phyloP scores from a whole-genome alignment of 108 stramenopile species.

The Cyclostephanos tholiformis region DNA sequence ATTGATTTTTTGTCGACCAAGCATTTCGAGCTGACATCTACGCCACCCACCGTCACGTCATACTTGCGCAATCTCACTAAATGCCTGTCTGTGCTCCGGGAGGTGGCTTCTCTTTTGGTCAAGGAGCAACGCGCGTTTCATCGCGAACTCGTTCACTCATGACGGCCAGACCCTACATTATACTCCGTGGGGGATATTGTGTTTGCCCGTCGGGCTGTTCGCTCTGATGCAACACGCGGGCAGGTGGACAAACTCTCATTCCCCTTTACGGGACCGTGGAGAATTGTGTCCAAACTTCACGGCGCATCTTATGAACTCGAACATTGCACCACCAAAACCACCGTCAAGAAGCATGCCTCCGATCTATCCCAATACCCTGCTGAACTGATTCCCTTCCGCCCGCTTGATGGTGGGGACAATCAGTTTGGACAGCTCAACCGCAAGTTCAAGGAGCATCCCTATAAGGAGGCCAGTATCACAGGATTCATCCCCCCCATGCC shows the following conservation, averaged over 20 bases:
- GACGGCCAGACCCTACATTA: background rate
- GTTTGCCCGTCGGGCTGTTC: background rate
- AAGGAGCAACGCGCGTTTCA: slow-evolving; percentile 10
- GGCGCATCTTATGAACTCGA: background rate
- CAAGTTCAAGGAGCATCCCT: background rate
- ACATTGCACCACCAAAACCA: background rate
- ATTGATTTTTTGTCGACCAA: slow-evolving; percentile 20
- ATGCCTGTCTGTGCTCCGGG: background rate
- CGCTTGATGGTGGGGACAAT: background rate
- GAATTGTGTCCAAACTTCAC: background rate
- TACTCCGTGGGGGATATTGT: slow-evolving; percentile 1
- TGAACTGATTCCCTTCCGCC: background rate
- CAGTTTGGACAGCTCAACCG: background rate
- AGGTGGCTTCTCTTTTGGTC: slow-evolving; percentile 1
- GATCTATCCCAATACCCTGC: background rate
- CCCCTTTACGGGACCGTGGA: background rate
- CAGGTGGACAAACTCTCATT: background rate
- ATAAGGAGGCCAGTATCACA: background rate
- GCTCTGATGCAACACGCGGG: background rate
- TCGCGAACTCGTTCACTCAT: slow-evolving; percentile 9
- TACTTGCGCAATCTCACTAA: background rate
- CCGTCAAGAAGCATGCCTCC: background rate
- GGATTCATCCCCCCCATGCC: background rate
- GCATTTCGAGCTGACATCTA: slow-evolving; percentile 7
- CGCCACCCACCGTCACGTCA: background rate